These are phyloP conservation scores for Solanum appendiculatum DNA, from an alignment of 257 asterid species.

Conservation along the genomic window DNA sequence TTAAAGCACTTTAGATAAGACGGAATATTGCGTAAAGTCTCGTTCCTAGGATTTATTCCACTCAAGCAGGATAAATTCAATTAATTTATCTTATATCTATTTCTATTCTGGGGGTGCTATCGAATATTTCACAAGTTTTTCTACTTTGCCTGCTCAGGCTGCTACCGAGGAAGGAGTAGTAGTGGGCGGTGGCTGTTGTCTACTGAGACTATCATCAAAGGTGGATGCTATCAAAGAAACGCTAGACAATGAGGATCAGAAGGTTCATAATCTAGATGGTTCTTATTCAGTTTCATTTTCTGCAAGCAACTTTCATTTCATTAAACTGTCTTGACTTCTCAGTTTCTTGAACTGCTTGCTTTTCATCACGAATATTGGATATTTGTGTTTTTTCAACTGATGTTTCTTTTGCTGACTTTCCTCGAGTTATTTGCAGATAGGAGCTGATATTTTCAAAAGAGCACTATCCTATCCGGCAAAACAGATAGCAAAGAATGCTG, in stretches of 20 bases:
- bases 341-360: background rate
- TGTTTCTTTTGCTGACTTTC: background rate
- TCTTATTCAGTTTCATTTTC: background rate
- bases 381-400: background rate
- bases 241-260: constrained; percentile 76
- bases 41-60: background rate
- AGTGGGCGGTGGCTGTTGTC: constrained; percentile 87
- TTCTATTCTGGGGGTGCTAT: background rate
- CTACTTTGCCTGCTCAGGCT: constrained; percentile 29
- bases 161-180: constrained; percentile 92
- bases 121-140: background rate
- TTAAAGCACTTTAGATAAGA: background rate
- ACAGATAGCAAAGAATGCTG: constrained; percentile 84
- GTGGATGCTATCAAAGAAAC: constrained; percentile 36
- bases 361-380: background rate
- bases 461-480: constrained; percentile 70
- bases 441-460: constrained; percentile 68
- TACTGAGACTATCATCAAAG: constrained; percentile 60
- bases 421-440: constrained; percentile 36
- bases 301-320: background rate
- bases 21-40: background rate
- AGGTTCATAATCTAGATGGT: constrained; percentile 9
- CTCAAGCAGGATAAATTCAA: too few species aligned
- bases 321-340: background rate
- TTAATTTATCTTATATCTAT: too few species aligned